Evolutionary conservation across 2,329 filamentous ascomycete genomes (phyloP).

Genomic region (Pseudogymnoascus sp.): DNA sequence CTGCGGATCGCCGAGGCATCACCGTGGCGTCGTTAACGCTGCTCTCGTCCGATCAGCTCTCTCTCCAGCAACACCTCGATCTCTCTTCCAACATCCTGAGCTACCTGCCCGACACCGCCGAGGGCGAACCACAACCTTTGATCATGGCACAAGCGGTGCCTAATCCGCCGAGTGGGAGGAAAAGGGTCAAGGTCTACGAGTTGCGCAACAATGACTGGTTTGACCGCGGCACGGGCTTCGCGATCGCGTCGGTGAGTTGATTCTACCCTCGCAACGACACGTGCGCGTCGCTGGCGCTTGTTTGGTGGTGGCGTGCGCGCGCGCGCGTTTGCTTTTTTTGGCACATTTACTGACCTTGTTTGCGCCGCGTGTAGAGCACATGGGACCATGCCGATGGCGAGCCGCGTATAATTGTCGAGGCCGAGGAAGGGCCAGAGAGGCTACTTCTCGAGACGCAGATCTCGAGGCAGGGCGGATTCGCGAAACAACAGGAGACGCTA

Average conservation of each 20-base stretch:
- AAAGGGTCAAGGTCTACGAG: conserved; percentile 97
- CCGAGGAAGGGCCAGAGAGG: conserved; percentile 80
- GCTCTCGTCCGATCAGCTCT: conserved; percentile 34
- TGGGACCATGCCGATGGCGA: conserved; percentile 42
- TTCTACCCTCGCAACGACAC: neutral
- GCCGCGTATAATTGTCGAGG: conserved; percentile 81
- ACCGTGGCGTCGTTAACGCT: conserved; percentile 21
- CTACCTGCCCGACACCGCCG: conserved; percentile 40
- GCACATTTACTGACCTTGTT: conserved; percentile 23
- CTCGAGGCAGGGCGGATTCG: conserved; percentile 88
- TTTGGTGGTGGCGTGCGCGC: conserved; percentile 6
- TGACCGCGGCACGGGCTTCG: conserved; percentile 93
- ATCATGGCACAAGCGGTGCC: conserved; percentile 66
- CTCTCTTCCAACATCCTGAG: conserved; percentile 44
- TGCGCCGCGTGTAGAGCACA: conserved; percentile 32
- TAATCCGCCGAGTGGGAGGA: conserved; percentile 56
- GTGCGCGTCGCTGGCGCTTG: conserved; percentile 1
- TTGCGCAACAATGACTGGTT: conserved; percentile 99
- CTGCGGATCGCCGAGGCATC: conserved; percentile 8
- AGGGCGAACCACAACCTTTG: conserved; percentile 51
- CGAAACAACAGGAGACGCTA: conserved; percentile 97
- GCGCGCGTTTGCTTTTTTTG: conserved; percentile 5
- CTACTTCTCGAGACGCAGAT: conserved; percentile 84
- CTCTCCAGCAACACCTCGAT: conserved; percentile 52
- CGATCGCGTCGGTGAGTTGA: conserved; percentile 47